Conservation (phyloP, 257 asterid genomes). For the Solanum pennellii region DNA sequence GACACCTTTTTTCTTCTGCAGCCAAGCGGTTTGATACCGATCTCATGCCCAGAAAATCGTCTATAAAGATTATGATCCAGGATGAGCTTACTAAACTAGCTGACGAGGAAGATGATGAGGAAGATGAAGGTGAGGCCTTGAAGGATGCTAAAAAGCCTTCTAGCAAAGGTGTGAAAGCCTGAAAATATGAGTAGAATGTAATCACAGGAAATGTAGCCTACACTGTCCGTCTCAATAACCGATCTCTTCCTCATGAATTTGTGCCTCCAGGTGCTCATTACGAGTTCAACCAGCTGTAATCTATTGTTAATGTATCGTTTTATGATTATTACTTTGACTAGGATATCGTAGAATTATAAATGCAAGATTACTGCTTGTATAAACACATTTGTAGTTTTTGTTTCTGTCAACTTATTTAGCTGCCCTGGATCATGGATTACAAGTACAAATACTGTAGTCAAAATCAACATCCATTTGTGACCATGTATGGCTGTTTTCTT, state of each 20-base stretch:
- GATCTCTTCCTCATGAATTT: neutral
- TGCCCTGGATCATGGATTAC: neutral
- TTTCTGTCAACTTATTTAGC: neutral
- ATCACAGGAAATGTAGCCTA: neutral
- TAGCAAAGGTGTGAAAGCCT: constrained; percentile 35
- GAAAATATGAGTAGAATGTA: constrained; percentile 3
- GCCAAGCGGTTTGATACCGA: constrained; percentile 45
- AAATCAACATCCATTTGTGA: neutral
- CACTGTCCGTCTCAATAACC: neutral
- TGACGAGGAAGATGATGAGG: constrained; percentile 51
- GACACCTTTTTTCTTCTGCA: constrained; percentile 15
- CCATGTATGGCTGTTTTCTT: neutral
- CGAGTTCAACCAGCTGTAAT: constrained; percentile 16
- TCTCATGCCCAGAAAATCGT: constrained; percentile 40
- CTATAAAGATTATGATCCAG: constrained; percentile 79
- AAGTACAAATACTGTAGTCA: neutral
- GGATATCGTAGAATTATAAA: neutral
- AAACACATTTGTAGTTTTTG: neutral
- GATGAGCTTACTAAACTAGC: constrained; percentile 83
- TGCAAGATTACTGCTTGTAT: neutral
- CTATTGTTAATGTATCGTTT: neutral
- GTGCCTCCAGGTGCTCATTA: neutral
- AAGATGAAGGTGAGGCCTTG: constrained; percentile 29
- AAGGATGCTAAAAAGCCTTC: constrained; percentile 21
- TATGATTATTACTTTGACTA: neutral